A percentile compares a stretch with the other conserved stretches of the same genome.
Evolutionary conservation across 2,329 filamentous ascomycete species (phyloP).

Genomic region (Diaporthe vexans): DNA sequence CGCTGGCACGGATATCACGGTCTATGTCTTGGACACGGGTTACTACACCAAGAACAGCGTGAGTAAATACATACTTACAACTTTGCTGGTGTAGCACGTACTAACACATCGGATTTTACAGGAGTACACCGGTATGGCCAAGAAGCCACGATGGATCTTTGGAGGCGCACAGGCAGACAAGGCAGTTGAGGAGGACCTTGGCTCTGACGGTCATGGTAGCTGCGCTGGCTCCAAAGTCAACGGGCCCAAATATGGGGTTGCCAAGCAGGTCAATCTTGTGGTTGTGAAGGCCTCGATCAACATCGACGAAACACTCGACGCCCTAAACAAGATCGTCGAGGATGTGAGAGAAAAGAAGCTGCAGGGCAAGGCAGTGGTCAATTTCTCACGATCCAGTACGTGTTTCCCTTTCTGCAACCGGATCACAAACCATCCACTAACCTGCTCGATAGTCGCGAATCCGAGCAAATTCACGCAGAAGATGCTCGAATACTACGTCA

Average conservation of each 20-base stretch:
- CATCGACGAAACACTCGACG: conserved; percentile 7
- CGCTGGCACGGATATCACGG: not conserved
- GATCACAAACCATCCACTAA: not conserved
- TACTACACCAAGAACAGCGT: conserved; percentile 24
- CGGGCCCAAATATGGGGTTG: conserved; percentile 8
- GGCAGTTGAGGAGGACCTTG: conserved; percentile 14
- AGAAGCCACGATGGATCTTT: conserved; percentile 19
- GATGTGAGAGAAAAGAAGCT: conserved; percentile 14
- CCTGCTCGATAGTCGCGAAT: not conserved
- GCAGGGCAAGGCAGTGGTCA: conserved; percentile 18
- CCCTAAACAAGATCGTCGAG: not conserved
- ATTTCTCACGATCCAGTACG: conserved; percentile 20
- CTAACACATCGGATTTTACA: not conserved
- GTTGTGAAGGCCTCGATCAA: conserved; percentile 21
- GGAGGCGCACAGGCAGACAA: conserved; percentile 12
- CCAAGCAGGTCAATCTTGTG: conserved; percentile 15
- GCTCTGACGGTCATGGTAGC: conserved; percentile 20
- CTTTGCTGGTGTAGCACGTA: not conserved
- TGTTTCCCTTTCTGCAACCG: not conserved
- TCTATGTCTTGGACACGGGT: conserved; percentile 26
- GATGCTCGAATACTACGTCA: conserved; percentile 21
- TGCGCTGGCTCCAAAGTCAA: conserved; percentile 28
- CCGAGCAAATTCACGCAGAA: conserved; percentile 17
- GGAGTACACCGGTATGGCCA: conserved; percentile 22
- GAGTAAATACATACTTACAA: not conserved